Base-by-base conservation (phyloP, 805 yeast species). In the Saccharomycopsis sp. region DNA sequence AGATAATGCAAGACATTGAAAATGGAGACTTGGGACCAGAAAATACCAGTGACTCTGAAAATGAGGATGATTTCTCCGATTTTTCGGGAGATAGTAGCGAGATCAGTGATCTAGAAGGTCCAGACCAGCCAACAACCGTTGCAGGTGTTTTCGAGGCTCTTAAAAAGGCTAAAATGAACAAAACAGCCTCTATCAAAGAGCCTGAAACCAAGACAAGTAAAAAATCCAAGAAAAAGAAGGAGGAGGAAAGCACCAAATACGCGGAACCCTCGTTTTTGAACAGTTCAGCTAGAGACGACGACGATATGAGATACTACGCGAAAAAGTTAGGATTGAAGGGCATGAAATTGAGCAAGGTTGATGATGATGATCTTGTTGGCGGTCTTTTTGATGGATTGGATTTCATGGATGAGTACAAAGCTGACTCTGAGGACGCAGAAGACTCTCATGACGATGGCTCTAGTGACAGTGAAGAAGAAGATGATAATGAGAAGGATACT, bases 231-330 rank as follows among this genome's bases (percentile, higher is more conserved):
- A 62, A 61, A 50, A 60, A 58, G 34, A 61, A 55, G n/a, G 58
- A 56, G 21, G 47, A 51, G 24, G 16, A 47, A 21, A 61, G 46
- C 54, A 60, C 56, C 5, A 29, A 29, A 29, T 29, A 58, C 53
- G 44, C 61, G 52, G 44, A 51, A 51, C 62, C 65, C 62, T 70
- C 75, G 4, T 73, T 80, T 1, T 75, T 76, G 2, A 84, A 83
- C 41, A 74, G 75, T 41, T 80, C 79, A 3, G 70, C 78, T 37
- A 76, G 79, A 61, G 95, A 88, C 63, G 95, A 89, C 59, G 84
- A 81, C 57, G 96, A 91, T 56, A 84, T 88, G 71, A 82, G 79
- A 50, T 89, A 85, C 66, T 91, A 90, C 68, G 91, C 97, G 2
- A 86, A 85, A 62, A 85, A 87, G 65, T 74, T 91, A 8, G 95